phyloP scores from a whole-genome alignment of 2,329 filamentous ascomycete species.

The Alternaria incomplexa region DNA sequence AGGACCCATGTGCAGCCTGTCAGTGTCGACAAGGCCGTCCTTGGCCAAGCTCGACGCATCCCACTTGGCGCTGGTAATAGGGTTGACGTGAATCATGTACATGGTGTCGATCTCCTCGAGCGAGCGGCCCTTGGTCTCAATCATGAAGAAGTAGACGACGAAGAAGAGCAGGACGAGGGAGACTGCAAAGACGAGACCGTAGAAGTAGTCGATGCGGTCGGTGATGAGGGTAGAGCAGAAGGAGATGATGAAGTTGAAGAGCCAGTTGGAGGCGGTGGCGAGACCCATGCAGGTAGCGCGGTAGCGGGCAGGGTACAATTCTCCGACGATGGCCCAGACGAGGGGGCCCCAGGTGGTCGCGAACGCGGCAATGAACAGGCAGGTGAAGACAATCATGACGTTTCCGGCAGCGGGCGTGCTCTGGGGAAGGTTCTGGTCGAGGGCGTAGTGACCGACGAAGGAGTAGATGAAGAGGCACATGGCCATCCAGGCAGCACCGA shows the following conservation, averaged over 20 bases:
- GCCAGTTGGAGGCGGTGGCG: conserved; percentile 52
- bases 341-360: conserved; percentile 74
- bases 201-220: conserved; percentile 70
- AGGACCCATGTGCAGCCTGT: conserved; percentile 39
- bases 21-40: conserved; percentile 42
- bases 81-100: conserved; percentile 70
- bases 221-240: conserved; percentile 85
- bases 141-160: conserved; percentile 79
- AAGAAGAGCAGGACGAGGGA: conserved; percentile 67
- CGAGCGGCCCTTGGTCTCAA: conserved; percentile 74
- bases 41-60: conserved; percentile 33
- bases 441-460: conserved; percentile 54
- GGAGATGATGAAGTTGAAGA: conserved; percentile 56
- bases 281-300: conserved; percentile 54
- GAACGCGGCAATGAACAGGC: conserved; percentile 70
- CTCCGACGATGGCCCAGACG: conserved; percentile 73
- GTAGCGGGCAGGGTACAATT: conserved; percentile 69
- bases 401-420: conserved; percentile 57
- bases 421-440: conserved; percentile 36
- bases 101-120: conserved; percentile 79
- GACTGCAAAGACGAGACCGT: conserved; percentile 77
- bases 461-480: conserved; percentile 64
- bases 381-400: conserved; percentile 72
- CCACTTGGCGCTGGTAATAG: conserved; percentile 68
- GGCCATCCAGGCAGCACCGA: conserved; percentile 56